Percentiles rank a stretch among this genome's conserved stretches.
phyloP scores from a whole-genome alignment of 371 early-diverging fungal genomes.

The Actinomortierella ambigua region DNA sequence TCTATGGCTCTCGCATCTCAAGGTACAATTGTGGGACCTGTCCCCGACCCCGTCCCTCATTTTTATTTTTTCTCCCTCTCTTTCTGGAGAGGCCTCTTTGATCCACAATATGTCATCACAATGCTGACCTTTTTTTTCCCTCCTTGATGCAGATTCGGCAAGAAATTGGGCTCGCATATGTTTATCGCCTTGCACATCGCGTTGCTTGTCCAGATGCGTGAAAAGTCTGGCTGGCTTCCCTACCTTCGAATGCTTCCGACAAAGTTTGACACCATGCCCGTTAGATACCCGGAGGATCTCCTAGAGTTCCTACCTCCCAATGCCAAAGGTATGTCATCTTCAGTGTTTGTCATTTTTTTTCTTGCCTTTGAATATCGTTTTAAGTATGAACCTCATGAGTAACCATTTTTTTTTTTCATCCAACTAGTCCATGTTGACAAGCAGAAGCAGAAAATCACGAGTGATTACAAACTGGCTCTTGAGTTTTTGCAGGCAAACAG shows the following conservation, averaged over 20 bases:
- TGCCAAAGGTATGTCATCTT: slow-evolving; percentile 38
- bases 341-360: background rate
- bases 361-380: background rate
- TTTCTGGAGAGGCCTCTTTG: no score
- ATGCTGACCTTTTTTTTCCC: background rate
- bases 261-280: slow-evolving; percentile 67
- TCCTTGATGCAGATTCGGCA: slow-evolving; percentile 14
- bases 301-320: slow-evolving; percentile 50
- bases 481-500: slow-evolving; percentile 49
- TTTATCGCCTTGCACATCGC: slow-evolving; percentile 58
- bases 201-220: slow-evolving; percentile 46
- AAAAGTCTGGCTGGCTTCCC: slow-evolving; percentile 59
- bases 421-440: slow-evolving; percentile 49
- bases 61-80: no score
- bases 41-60: no score
- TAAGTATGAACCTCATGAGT: background rate
- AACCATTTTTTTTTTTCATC: background rate
- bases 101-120: no score
- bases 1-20: slow-evolving; percentile 37
- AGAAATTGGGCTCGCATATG: slow-evolving; percentile 54
- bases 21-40: slow-evolving; percentile 11
- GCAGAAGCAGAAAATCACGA: slow-evolving; percentile 53
- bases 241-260: slow-evolving; percentile 58
- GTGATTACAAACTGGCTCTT: slow-evolving; percentile 49
- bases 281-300: slow-evolving; percentile 52